Evolutionary conservation across 169 alveolate genomes (phyloP).

Genomic region (Pseudocohnilembus persalinus): DNA sequence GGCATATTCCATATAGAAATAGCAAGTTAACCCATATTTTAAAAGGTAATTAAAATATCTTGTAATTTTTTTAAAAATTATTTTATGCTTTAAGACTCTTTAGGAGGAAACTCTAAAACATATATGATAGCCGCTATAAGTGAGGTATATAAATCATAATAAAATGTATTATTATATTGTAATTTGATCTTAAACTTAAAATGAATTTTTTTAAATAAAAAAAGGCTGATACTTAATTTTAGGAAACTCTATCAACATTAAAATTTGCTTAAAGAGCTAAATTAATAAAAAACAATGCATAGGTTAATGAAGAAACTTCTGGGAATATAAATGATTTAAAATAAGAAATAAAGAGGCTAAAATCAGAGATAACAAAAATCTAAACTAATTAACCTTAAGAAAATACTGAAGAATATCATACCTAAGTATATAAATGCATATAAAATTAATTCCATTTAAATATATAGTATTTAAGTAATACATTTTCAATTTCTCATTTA

Average conservation of each 20-base stretch:
- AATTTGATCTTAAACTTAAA: not conserved
- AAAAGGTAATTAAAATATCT: conserved; percentile 13
- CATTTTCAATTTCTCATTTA: not conserved
- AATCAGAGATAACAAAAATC: conserved; percentile 7
- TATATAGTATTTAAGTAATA: too few species aligned
- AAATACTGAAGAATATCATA: not conserved
- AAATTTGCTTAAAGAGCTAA: conserved; percentile 89
- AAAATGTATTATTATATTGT: not conserved
- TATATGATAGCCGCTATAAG: conserved; percentile 79
- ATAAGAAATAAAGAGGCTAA: conserved; percentile 54
- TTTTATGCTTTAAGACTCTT: conserved; percentile 69
- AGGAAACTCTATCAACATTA: conserved; percentile 83
- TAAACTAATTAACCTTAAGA: not conserved
- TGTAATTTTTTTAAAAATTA: too few species aligned
- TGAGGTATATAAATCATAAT: conserved; percentile 66
- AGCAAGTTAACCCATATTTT: conserved; percentile 87
- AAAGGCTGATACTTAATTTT: conserved; percentile 46
- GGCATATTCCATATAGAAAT: conserved; percentile 52
- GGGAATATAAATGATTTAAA: conserved; percentile 42
- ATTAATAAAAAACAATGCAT: conserved; percentile 79
- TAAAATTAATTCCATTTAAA: not conserved
- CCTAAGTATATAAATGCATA: not conserved
- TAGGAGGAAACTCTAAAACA: conserved; percentile 89
- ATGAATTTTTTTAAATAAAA: too few species aligned
- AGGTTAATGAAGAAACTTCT: conserved; percentile 65